phyloP scores from a whole-genome alignment of 192 early-diverging fungal genomes.

The Coemansia sp. region DNA sequence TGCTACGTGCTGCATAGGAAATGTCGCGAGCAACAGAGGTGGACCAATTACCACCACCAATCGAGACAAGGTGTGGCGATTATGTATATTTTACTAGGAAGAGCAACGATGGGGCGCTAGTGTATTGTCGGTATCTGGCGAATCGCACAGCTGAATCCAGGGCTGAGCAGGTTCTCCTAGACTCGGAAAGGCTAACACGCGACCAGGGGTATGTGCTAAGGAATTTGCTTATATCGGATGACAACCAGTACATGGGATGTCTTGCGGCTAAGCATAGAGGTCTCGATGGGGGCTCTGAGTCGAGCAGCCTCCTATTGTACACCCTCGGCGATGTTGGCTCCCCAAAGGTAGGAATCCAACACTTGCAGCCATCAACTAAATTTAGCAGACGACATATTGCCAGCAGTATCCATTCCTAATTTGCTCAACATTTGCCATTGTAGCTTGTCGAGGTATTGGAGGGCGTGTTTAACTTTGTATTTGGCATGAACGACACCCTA shows the following conservation, averaged over 20 bases:
- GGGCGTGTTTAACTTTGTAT: conserved; percentile 65
- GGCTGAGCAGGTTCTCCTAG: conserved; percentile 38
- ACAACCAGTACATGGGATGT: conserved; percentile 30
- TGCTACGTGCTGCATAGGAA: conserved; percentile 5
- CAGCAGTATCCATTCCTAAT: not conserved
- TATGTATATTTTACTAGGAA: conserved; percentile 31
- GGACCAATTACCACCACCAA: conserved; percentile 33
- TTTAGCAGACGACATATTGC: not conserved
- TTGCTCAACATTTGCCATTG: not conserved
- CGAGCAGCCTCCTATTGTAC: conserved; percentile 32
- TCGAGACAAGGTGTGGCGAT: conserved; percentile 40
- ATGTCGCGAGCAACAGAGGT: conserved; percentile 41
- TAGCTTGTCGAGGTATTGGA: conserved; percentile 50
- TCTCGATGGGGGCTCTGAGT: conserved; percentile 18
- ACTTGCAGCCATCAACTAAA: not conserved
- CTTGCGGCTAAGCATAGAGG: conserved; percentile 13
- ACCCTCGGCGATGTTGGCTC: conserved; percentile 9
- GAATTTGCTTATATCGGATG: conserved; percentile 45
- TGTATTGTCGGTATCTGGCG: conserved; percentile 32
- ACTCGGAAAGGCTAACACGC: conserved; percentile 14
- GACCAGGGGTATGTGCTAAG: conserved; percentile 20
- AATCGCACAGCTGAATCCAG: not conserved
- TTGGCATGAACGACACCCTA: conserved; percentile 56
- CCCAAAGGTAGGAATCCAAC: conserved; percentile 17
- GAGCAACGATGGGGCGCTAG: conserved; percentile 9